A percentile compares a stretch with the other conserved stretches of the same genome.
Conservation (phyloP, 2,329 filamentous ascomycete species). For the Fonsecaea monophora region DNA sequence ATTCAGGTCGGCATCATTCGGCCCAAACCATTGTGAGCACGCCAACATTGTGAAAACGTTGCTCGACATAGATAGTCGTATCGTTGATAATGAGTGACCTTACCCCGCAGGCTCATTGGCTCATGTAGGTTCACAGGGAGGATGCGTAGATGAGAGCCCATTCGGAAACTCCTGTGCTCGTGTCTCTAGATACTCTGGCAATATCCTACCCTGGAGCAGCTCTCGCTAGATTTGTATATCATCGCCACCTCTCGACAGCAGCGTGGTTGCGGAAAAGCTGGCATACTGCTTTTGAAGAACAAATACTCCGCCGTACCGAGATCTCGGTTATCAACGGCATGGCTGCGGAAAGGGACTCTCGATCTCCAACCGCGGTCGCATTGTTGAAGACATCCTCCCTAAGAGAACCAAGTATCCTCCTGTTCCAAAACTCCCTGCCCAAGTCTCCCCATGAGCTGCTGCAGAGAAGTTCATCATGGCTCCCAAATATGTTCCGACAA, state of each 20-base stretch:
- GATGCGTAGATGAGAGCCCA: too few species aligned
- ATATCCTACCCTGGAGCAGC: too few species aligned
- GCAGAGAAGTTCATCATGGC: constrained; percentile 22
- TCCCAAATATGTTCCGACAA: constrained; percentile 25
- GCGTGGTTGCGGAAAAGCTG: too few species aligned
- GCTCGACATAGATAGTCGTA: neutral
- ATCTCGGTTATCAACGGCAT: constrained; percentile 1
- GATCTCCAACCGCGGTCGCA: constrained; percentile 1
- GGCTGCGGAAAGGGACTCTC: neutral
- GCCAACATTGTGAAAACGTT: too few species aligned
- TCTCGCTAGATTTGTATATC: neutral
- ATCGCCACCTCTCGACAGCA: neutral
- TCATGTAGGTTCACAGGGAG: too few species aligned
- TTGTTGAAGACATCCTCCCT: neutral
- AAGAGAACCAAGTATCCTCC: neutral
- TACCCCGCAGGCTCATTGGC: neutral
- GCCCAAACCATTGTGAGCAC: neutral
- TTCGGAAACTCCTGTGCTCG: too few species aligned
- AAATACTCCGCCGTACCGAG: neutral
- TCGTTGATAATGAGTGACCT: neutral
- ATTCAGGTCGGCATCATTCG: neutral
- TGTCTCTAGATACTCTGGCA: too few species aligned
- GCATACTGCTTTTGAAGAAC: neutral
- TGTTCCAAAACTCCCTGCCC: neutral
- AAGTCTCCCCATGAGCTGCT: neutral